Evolutionary conservation across 1,284 basidiomycete genomes (phyloP), one percentile per base, ranked within the genome.

Genomic region (Schizophyllum amplum): DNA sequence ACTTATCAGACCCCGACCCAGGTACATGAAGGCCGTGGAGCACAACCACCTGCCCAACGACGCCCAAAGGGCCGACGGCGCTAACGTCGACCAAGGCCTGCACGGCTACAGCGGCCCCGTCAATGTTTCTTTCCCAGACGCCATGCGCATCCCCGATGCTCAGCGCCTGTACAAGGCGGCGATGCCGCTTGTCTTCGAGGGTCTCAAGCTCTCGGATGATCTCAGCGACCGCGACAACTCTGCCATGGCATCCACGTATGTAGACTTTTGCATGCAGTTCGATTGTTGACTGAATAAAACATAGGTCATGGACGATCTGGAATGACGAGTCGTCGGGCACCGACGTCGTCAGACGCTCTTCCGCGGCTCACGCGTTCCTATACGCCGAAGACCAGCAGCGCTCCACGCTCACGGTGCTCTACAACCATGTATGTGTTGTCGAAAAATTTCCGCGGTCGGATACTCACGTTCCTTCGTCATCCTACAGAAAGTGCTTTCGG

Each of bases 331-430:
- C 53, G 4, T 56, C 62, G 2, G 53, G 57, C 23, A 56, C 58
- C 21, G 63, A 60, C 13, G 33, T 42, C 2, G 33, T 42, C 33
- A 60, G 65, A 21, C 71, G 74, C 9, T 68, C 68, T 0, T 72
- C 71, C 4, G 69, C 75, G 0, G 73, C 73, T 7, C 68, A 71
- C 1, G 73, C 73, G 1, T 75, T 75, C 62, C 66, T 71, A 24
- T 66, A 71, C 4, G 71, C 74, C 0, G 61, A 71, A 5, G 64
- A 67, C 52, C 55, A 63, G 20, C 54, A 60, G 17, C 64, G 72
- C 20, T 54, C 63, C 11, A 71, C 69, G 27, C 62, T 75, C 51
- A 66, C 67, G 5, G 65, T 74, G 15, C 64, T 77, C 4, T 66
- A 68, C 1, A 67, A 68, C 13, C 66, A 70, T 47, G 48, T 50